Percentiles rank a stretch among this genome's conserved stretches.
These are phyloP conservation scores for Elongisporangium anandrum DNA, from an alignment of 352 stramenopile species.

Conservation along the genomic window DNA sequence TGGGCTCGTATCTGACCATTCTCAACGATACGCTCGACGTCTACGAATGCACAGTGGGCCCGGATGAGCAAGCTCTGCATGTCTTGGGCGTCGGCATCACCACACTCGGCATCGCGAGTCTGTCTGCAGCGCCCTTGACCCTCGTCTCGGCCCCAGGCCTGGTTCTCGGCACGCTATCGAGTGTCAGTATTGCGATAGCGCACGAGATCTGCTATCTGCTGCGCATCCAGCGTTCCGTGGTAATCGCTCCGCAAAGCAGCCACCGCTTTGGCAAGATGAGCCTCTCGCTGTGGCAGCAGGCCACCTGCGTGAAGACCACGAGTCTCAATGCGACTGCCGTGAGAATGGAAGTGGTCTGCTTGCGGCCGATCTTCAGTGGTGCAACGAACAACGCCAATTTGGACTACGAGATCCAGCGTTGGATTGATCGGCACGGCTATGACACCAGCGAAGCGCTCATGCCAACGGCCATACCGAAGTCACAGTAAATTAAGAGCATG, in stretches of 20 bases:
- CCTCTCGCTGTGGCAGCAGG: neutral
- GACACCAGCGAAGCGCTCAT: neutral
- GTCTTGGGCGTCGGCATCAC: neutral
- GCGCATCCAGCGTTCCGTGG: neutral
- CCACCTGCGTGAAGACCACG: neutral
- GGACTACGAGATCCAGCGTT: neutral
- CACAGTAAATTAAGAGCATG: too few relatives aligned
- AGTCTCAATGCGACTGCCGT: neutral
- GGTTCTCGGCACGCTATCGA: neutral
- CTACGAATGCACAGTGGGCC: conserved; percentile 16
- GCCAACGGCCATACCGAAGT: neutral
- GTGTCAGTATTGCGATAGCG: neutral
- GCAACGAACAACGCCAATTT: neutral
- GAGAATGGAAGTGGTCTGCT: neutral
- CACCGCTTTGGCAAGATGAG: neutral
- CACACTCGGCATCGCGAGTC: neutral
- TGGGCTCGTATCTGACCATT: conserved; percentile 26
- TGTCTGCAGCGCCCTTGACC: neutral
- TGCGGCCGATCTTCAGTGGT: neutral
- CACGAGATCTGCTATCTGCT: neutral
- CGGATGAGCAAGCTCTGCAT: conserved; percentile 7
- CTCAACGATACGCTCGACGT: conserved; percentile 18
- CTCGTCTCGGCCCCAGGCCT: neutral
- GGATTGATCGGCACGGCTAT: neutral
- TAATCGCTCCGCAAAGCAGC: neutral